Evolutionary conservation across 768 basidiomycete species (phyloP), one percentile per base, ranked within the genome.

Genomic region (Pulveroboletus sp.): DNA sequence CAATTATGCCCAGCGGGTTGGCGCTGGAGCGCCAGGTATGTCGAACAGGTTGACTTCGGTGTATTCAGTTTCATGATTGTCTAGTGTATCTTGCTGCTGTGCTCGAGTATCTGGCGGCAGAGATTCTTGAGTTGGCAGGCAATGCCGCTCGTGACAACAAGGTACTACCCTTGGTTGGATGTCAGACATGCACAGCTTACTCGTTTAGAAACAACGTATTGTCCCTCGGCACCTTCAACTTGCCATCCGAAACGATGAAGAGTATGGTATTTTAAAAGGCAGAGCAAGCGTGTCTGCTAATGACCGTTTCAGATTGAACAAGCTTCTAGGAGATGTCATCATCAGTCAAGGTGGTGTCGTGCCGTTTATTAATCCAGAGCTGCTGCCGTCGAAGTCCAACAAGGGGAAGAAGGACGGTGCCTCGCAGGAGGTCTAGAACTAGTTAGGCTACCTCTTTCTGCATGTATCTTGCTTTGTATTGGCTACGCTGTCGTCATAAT

Each of bases 101-200:
- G 47, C 77, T 93, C 26, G 91, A 93, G 69, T 93, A 93, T 68
- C 78, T 93, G 33, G 79, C 83, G 6, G 91, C 90, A 27, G 91
- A 93, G 69, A 83, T 93, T 61, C 79, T 92, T 46, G 90, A 93
- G 69, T 75, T 92, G 39, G 88, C 90, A 47, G 90, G 90, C 5
- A 83, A 82, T 60, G 80, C 82, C 32, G 86, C 88, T 43, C 79
- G 83, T 53, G 86, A 89, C 64, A 83, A 88, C 74, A 86, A 87
- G 62, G 67, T 69, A 47, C 17, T 39, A 9, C 2, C 2, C 5
- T 39, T 24, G 9, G 6, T 17, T 32, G 15, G 5, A 10, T 44
- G 7, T 8, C 1, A 11, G 27, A 7, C 5, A 3, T 27, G 1
- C 35, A 6, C 1, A 8, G 4, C 43, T 51, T 10, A 51, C 4